Evolutionary conservation across 768 basidiomycete species (phyloP).

Genomic region (Clathrus columnatus): DNA sequence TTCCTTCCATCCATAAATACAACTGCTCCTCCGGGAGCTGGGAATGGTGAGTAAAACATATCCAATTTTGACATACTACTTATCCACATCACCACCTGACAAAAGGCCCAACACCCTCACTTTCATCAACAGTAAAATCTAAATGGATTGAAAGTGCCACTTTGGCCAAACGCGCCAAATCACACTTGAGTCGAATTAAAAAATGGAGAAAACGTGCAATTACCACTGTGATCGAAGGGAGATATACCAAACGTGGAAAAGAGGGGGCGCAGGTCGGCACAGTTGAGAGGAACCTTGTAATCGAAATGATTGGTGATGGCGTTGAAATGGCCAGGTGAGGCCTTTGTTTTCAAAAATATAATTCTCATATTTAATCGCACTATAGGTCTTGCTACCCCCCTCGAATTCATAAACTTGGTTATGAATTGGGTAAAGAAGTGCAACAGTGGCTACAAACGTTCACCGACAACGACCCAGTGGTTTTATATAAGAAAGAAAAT

Average conservation of each 20-base stretch:
- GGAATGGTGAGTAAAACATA: background rate
- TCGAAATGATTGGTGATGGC: slow-evolving; percentile 3
- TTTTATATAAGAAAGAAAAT: background rate
- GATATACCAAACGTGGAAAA: background rate
- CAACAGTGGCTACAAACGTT: slow-evolving; percentile 6
- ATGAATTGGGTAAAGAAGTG: background rate
- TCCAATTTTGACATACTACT: background rate
- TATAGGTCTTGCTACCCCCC: background rate
- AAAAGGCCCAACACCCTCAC: background rate
- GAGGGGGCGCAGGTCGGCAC: background rate
- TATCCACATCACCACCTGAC: background rate
- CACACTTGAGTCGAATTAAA: background rate
- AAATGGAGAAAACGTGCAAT: slow-evolving; percentile 3
- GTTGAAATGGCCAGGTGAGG: slow-evolving; percentile 3
- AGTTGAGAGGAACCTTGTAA: background rate
- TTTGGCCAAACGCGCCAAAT: background rate
- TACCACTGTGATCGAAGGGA: background rate
- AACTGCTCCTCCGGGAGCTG: background rate
- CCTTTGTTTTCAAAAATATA: background rate
- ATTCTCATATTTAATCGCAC: background rate
- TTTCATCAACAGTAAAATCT: background rate
- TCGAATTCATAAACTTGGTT: slow-evolving; percentile 1
- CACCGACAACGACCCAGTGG: background rate
- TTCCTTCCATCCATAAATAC: background rate
- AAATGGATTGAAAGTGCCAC: background rate